These are phyloP conservation scores for Xylariaceae sp. DNA, from an alignment of 2,329 filamentous ascomycete genomes.

Conservation along the genomic window DNA sequence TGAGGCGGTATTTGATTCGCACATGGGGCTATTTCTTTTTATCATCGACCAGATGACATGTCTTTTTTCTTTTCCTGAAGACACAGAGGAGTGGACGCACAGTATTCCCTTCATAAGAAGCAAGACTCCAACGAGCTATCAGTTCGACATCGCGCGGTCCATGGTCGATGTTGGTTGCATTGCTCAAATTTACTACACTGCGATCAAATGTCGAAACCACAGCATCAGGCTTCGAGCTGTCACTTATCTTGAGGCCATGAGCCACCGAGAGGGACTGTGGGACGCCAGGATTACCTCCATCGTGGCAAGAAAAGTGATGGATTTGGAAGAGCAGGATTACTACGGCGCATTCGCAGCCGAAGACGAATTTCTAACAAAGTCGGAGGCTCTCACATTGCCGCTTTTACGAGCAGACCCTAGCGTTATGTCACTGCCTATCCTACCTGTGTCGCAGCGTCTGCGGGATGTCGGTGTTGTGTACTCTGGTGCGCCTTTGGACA, in stretches of 20 bases:
- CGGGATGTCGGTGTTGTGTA: background rate
- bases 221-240: slow-evolving; percentile 34
- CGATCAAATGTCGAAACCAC: slow-evolving; percentile 44
- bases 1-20: slow-evolving; percentile 36
- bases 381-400: no score
- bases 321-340: background rate
- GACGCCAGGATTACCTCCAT: background rate
- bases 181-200: slow-evolving; percentile 42
- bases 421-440: background rate
- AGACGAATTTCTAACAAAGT: background rate
- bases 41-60: slow-evolving; percentile 14
- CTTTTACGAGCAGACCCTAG: no score
- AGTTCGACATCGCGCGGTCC: slow-evolving; percentile 29
- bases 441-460: background rate
- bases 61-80: background rate
- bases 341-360: background rate
- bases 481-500: background rate
- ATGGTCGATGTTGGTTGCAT: slow-evolving; percentile 43
- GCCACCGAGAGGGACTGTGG: background rate
- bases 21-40: slow-evolving; percentile 29
- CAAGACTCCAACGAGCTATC: slow-evolving; percentile 11
- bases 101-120: no score
- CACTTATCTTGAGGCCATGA: background rate
- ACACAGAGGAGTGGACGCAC: background rate
- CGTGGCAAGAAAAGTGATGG: background rate